Percentiles rank a stretch among this genome's conserved stretches.
These are phyloP conservation scores for Musa beccarii DNA, from an alignment of 176 grass and related monocot species.

Conservation along the genomic window DNA sequence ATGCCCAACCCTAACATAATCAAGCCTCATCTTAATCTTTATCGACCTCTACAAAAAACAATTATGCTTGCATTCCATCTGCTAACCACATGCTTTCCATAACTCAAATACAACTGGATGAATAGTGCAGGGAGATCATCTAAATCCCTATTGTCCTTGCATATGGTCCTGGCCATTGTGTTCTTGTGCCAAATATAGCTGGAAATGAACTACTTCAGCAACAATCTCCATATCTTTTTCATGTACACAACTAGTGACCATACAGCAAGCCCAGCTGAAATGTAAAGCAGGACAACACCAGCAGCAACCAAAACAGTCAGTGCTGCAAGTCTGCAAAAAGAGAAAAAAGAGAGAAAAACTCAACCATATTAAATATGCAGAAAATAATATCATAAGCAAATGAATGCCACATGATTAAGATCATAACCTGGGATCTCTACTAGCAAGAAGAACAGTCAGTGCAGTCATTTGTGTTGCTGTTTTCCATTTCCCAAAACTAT, in stretches of 20 bases:
- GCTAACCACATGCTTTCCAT: too few species aligned
- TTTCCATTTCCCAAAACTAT: constrained; percentile 93
- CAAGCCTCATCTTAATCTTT: too few species aligned
- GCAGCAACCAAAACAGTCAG: constrained; percentile 38
- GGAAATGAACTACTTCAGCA: constrained; percentile 48
- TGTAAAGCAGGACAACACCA: constrained; percentile 64
- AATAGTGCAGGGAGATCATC: not conserved
- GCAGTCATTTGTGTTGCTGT: constrained; percentile 92
- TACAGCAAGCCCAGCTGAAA: constrained; percentile 78
- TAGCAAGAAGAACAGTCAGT: constrained; percentile 74
- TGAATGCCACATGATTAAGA: not conserved
- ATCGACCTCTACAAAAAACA: too few species aligned
- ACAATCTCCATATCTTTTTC: constrained; percentile 78
- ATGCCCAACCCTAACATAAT: too few species aligned
- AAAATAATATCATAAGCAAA: not conserved
- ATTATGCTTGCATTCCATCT: too few species aligned
- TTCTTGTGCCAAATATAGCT: not conserved
- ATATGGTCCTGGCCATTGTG: not conserved
- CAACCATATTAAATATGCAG: not conserved
- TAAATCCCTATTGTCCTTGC: not conserved
- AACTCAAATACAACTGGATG: too few species aligned
- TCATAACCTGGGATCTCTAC: constrained; percentile 68
- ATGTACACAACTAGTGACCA: constrained; percentile 87
- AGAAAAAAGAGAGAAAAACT: constrained; percentile 4
- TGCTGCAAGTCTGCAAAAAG: constrained; percentile 42